Conservation (phyloP, 306 rosid genomes). For the Vigna angularis region DNA sequence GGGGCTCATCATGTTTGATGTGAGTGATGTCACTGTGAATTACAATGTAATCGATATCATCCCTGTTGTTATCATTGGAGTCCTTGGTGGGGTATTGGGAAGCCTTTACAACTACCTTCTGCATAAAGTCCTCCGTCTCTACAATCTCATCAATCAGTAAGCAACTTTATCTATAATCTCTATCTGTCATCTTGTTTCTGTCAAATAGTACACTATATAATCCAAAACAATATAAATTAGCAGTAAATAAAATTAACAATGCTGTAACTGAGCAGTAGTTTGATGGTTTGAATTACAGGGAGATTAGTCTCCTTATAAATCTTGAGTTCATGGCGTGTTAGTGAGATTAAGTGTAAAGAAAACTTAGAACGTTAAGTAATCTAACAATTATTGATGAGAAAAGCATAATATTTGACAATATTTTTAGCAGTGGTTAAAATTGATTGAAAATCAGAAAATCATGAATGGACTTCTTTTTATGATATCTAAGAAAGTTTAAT, state of each 20-base stretch:
- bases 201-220: not conserved
- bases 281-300: not conserved
- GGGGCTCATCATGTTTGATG: slow-evolving; percentile 88
- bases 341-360: not conserved
- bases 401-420: not conserved
- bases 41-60: slow-evolving; percentile 71
- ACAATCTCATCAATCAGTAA: slow-evolving; percentile 96
- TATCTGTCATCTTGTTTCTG: not conserved
- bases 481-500: too few species aligned
- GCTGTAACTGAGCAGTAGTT: not conserved
- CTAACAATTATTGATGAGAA: not conserved
- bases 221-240: not conserved
- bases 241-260: not conserved
- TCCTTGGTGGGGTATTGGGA: slow-evolving; percentile 83
- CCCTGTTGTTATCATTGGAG: slow-evolving; percentile 68
- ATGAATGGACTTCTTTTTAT: too few species aligned
- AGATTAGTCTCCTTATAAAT: not conserved
- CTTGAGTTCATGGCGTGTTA: not conserved
- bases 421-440: not conserved
- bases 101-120: slow-evolving; percentile 81
- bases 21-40: slow-evolving; percentile 69
- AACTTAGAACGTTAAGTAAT: not conserved
- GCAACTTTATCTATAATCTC: slow-evolving; percentile 36
- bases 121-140: slow-evolving; percentile 81
- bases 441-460: too few species aligned